Evolutionary conservation across 495 filamentous ascomycete genomes (phyloP).

Genomic region (Lophium mytilinum): DNA sequence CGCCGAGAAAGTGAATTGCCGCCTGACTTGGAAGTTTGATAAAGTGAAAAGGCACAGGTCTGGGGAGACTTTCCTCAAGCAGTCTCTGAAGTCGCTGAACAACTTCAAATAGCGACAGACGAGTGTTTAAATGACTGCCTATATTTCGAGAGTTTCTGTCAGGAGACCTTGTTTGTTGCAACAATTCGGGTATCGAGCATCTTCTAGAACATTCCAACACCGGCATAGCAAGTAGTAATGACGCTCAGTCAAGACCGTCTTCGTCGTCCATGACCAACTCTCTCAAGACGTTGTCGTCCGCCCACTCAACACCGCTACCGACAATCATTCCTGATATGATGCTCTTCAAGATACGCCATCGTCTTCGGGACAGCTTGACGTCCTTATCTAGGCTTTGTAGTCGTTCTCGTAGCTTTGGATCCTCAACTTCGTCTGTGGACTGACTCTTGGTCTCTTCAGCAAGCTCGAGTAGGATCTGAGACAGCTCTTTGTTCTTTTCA

Average conservation of each 20-base stretch:
- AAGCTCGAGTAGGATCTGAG: conserved; percentile 51
- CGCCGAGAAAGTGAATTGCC: no score
- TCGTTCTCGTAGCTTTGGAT: conserved; percentile 43
- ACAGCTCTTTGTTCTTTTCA: conserved; percentile 53
- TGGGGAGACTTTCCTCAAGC: no score
- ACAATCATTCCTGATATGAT: conserved; percentile 66
- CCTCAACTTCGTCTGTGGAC: conserved; percentile 41
- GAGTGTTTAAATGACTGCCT: no score
- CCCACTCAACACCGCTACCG: conserved; percentile 81
- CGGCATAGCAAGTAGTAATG: no score
- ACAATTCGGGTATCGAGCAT: no score
- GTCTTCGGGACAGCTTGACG: conserved; percentile 47
- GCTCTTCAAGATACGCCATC: conserved; percentile 67
- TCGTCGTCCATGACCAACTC: conserved; percentile 70
- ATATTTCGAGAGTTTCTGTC: no score
- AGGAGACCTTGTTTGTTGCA: no score
- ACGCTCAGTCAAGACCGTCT: conserved; percentile 34
- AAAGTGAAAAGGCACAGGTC: no score
- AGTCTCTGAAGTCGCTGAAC: no score
- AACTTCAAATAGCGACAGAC: no score
- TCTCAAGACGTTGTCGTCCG: conserved; percentile 56
- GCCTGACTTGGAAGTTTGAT: no score
- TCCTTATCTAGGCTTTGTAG: conserved; percentile 50
- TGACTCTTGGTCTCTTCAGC: conserved; percentile 48
- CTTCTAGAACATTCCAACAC: no score